A percentile compares a stretch with the other conserved stretches of the same genome.
phyloP scores from a whole-genome alignment of 2,329 filamentous ascomycete species.

The Berkeleyomyces rouxiae region DNA sequence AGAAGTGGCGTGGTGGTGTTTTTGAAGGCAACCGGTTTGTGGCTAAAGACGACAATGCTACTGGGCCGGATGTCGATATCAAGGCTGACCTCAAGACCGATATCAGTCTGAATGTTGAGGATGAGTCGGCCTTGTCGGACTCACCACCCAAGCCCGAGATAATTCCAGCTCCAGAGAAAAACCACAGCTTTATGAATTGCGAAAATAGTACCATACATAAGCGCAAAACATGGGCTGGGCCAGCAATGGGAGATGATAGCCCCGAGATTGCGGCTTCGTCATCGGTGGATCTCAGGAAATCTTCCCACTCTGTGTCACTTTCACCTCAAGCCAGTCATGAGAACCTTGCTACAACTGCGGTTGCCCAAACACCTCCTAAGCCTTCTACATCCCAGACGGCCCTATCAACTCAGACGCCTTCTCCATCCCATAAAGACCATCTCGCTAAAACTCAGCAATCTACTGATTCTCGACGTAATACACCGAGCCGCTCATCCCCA shows the following conservation, averaged over 20 bases:
- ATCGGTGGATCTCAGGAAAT: conserved; percentile 1
- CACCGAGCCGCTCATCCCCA: background rate
- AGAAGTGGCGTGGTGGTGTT: conserved; percentile 71
- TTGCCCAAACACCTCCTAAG: conserved; percentile 1
- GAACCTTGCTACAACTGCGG: conserved; percentile 1
- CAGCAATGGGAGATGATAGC: conserved; percentile 13
- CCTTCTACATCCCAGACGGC: background rate
- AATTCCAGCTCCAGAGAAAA: conserved; percentile 34
- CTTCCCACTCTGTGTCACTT: conserved; percentile 3
- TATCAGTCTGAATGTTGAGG: background rate
- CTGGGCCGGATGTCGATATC: background rate
- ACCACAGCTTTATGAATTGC: conserved; percentile 30
- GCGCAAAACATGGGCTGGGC: conserved; percentile 3
- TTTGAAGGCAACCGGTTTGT: conserved; percentile 43
- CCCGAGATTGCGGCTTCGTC: conserved; percentile 11
- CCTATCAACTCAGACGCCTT: background rate
- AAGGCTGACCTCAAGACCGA: background rate
- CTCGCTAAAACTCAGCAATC: background rate
- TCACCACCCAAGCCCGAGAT: background rate
- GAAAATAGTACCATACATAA: conserved; percentile 19
- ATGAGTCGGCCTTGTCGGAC: background rate
- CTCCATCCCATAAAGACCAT: background rate
- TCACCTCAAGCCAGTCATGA: conserved; percentile 7
- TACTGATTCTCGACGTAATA: background rate
- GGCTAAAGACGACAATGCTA: conserved; percentile 5